Evolutionary conservation across 1,139 yeast genomes (phyloP).

Genomic region (Hemisphaericaspora xylofermentans): DNA sequence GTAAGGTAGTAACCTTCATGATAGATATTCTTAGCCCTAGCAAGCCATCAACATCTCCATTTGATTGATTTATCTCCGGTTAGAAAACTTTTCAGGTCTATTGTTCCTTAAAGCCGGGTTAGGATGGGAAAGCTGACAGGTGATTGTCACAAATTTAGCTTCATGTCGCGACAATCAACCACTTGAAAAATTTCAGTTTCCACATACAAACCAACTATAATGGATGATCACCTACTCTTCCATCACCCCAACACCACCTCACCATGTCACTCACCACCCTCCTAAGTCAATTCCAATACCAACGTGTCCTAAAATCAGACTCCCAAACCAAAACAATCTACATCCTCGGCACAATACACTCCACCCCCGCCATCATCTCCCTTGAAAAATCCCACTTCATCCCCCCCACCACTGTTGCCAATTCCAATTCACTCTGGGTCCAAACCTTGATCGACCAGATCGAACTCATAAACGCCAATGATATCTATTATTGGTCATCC

Average conservation of each 20-base stretch:
- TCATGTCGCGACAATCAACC: no score
- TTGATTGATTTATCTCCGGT: no score
- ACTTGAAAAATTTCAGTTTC: no score
- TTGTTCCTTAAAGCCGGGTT: no score
- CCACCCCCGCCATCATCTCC: slow-evolving; percentile 63
- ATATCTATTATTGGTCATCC: slow-evolving; percentile 81
- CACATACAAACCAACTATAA: no score
- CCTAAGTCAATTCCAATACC: slow-evolving; percentile 39
- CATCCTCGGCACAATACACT: slow-evolving; percentile 63
- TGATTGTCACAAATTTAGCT: no score
- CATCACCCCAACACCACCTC: not conserved
- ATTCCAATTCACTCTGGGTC: slow-evolving; percentile 13
- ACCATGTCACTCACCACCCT: slow-evolving; percentile 19
- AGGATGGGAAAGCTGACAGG: no score
- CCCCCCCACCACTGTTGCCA: slow-evolving; percentile 1
- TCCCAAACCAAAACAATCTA: slow-evolving; percentile 65
- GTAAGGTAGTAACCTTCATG: no score
- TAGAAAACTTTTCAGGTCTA: no score
- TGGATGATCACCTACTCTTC: not conserved
- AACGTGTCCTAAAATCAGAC: slow-evolving; percentile 48
- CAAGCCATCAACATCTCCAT: no score
- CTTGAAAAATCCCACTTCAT: slow-evolving; percentile 70
- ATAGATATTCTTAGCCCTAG: no score
- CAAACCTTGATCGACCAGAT: slow-evolving; percentile 28
- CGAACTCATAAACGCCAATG: slow-evolving; percentile 60